Evolutionary conservation across 2,329 filamentous ascomycete species (phyloP), one percentile per base, ranked within the genome.

Genomic region (Microascus cirrosus): DNA sequence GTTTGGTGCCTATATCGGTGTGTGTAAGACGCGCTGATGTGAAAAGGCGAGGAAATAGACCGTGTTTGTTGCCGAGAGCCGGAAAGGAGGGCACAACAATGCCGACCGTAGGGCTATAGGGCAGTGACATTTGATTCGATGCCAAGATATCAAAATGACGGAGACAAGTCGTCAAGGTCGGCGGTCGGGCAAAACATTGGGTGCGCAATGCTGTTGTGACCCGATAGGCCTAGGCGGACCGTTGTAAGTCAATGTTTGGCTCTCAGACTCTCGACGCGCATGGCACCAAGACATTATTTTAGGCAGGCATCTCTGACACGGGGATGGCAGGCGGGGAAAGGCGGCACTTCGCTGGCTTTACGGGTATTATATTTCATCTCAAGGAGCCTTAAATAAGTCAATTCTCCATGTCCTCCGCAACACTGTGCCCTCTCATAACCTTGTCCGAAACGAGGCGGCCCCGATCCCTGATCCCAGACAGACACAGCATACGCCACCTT

Each of bases 341-440:
- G 45, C 6, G 22, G 20, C n/a, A 5, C 20, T 42, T 22, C 24
- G 51, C 51, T 39, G n/a, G 24, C 53, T 42, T 54, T 25, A 34
- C 36, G 53, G 53, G 53, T 54, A 54, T 54, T 54, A 54, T 54
- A 18, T 42, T 54, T 54, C 28, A n/a, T 32, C n/a, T 34, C 8
- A 53, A 25, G 51, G 24, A 11, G 53, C 22, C 36, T n/a, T 35
- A 34, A 36, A 35, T 12, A 22, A 50, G 45, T 22, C 24, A 50
- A 20, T 20, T 50, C 45, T 24, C 5, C n/a, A 20, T 12, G 18
- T 12, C n/a, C 45, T 20, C 45, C n/a, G 18, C n/a, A 50, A 50
- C 20, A n/a, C 39, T 3, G 39, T n/a, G 15, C 39, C 32, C 53
- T 24, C 32, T 24, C 32, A 22, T 5, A 18, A 54, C 8, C 12